phyloP scores from a whole-genome alignment of 2,329 filamentous ascomycete genomes.

The Ophiostoma perfectum region DNA sequence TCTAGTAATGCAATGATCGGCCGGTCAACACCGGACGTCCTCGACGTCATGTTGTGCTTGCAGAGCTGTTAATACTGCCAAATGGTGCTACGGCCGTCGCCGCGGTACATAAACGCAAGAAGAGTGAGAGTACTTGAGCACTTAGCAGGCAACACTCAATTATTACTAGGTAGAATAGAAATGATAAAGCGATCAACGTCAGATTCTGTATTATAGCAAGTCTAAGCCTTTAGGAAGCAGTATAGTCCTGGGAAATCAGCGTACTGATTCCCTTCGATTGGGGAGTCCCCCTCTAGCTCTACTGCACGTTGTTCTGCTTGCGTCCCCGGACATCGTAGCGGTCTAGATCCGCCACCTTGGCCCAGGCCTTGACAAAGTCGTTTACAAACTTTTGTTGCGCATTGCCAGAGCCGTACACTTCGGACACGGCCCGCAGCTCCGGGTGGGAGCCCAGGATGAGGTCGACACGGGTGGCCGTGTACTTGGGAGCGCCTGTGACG shows the following conservation, averaged over 20 bases:
- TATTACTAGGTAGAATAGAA: no score
- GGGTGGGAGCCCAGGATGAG: conserved; percentile 69
- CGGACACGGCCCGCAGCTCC: conserved; percentile 64
- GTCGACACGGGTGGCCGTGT: conserved; percentile 63
- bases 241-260: neutral
- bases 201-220: neutral
- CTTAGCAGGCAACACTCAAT: no score
- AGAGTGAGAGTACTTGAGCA: no score
- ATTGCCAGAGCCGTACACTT: conserved; percentile 62
- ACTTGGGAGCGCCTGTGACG: conserved; percentile 61
- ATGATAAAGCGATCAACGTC: no score
- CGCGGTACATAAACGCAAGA: no score
- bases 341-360: conserved; percentile 70
- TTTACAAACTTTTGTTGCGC: conserved; percentile 58
- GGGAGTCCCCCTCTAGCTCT: neutral
- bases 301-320: conserved; percentile 8
- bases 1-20: no score
- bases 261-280: neutral
- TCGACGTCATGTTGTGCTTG: no score
- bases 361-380: conserved; percentile 67
- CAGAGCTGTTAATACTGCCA: no score
- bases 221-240: neutral
- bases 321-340: conserved; percentile 52
- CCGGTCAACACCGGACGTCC: no score
- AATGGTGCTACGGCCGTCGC: no score